phyloP scores from a whole-genome alignment of 106 monocot species.

The Allium cepa region DNA sequence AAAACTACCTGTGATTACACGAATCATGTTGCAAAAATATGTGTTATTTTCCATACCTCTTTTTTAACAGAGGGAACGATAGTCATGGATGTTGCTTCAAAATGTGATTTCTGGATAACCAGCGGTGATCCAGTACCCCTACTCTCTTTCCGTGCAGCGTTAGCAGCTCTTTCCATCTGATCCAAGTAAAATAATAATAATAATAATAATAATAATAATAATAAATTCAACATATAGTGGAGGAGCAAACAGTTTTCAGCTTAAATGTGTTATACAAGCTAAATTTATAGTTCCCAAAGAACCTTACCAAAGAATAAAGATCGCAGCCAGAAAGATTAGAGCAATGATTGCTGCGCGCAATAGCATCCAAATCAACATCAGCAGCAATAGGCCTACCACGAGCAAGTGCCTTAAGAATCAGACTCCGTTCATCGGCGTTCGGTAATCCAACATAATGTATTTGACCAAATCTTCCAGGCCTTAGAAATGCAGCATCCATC shows the following conservation, averaged over 20 bases:
- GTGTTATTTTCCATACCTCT: slow-evolving; percentile 30
- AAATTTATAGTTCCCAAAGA: too few species aligned
- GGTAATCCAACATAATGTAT: slow-evolving; percentile 60
- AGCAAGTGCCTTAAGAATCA: slow-evolving; percentile 58
- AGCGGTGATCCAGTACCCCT: slow-evolving; percentile 8
- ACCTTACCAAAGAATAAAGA: slow-evolving; percentile 45
- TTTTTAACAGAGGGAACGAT: slow-evolving; percentile 46
- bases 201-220: not conserved
- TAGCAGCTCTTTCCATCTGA: slow-evolving; percentile 69
- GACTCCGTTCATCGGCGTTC: slow-evolving; percentile 36
- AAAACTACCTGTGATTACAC: too few species aligned
- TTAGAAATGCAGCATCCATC: slow-evolving; percentile 57
- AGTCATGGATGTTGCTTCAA: slow-evolving; percentile 45
- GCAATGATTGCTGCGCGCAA: slow-evolving; percentile 37
- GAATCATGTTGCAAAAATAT: too few species aligned
- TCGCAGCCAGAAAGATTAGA: slow-evolving; percentile 64
- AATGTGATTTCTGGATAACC: slow-evolving; percentile 41
- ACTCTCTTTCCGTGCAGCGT: slow-evolving; percentile 49
- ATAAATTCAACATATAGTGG: not conserved
- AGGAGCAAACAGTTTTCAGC: not conserved
- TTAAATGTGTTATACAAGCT: too few species aligned
- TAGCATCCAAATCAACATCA: slow-evolving; percentile 40
- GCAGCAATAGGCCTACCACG: slow-evolving; percentile 38
- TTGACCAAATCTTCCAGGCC: slow-evolving; percentile 75
- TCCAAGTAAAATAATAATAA: not conserved